Evolutionary conservation across 352 stramenopile genomes (phyloP).

Genomic region (Phytophthora idaei): DNA sequence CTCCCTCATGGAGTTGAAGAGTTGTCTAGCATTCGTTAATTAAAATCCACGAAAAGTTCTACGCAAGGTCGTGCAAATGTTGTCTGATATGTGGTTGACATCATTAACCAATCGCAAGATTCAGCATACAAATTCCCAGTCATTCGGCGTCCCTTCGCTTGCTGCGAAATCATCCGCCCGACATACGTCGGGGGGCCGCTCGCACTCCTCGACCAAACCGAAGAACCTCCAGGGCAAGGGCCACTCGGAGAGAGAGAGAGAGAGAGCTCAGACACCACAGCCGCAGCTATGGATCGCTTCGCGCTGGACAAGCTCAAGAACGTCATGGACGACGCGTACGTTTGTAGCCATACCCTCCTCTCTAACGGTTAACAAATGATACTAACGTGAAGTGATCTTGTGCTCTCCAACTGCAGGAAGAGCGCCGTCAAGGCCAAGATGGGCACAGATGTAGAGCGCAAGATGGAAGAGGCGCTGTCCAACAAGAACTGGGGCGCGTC

Average conservation of each 20-base stretch:
- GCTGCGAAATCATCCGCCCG: constrained; percentile 19
- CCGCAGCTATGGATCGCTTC: constrained; percentile 78
- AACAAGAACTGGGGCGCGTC: constrained; percentile 99
- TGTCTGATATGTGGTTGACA: neutral
- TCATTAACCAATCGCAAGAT: constrained; percentile 18
- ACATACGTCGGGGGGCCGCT: constrained; percentile 19
- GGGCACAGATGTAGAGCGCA: constrained; percentile 85
- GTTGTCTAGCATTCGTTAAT: no score
- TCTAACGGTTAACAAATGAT: neutral
- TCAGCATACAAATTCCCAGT: constrained; percentile 35
- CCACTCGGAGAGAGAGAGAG: constrained; percentile 1
- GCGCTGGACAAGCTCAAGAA: constrained; percentile 88
- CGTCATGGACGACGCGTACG: constrained; percentile 88
- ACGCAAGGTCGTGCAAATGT: neutral
- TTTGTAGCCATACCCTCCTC: constrained; percentile 10
- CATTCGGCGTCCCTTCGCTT: constrained; percentile 24
- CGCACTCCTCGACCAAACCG: constrained; percentile 14
- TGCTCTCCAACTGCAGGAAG: constrained; percentile 57
- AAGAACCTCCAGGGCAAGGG: constrained; percentile 12
- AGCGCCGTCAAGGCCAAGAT: constrained; percentile 87
- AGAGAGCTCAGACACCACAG: constrained; percentile 1
- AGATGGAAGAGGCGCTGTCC: constrained; percentile 95
- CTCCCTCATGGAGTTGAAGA: no score
- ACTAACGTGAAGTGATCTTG: constrained; percentile 2
- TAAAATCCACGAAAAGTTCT: no score